Evolutionary conservation across 83 land plant genomes (phyloP).

Genomic region (Thuja plicata): DNA sequence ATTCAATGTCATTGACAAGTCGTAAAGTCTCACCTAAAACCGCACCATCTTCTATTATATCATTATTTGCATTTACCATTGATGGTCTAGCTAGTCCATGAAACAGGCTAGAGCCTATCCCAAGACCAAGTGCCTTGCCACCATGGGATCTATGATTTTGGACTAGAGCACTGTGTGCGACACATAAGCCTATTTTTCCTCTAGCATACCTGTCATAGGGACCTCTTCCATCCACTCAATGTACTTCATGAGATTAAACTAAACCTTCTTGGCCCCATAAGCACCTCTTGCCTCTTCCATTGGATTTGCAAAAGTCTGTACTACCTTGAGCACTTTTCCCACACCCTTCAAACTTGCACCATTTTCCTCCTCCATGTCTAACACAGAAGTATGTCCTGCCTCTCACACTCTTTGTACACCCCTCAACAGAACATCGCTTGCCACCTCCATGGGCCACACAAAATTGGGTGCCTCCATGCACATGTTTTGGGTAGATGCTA

Average conservation of each 20-base stretch:
- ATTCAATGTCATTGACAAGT: neutral
- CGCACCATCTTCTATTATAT: neutral
- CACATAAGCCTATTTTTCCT: constrained; percentile 75
- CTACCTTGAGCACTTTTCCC: constrained; percentile 90
- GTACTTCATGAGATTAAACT: constrained; percentile 26
- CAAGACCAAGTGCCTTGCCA: constrained; percentile 36
- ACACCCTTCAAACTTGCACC: constrained; percentile 73
- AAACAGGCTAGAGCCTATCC: constrained; percentile 22
- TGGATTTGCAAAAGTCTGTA: constrained; percentile 90
- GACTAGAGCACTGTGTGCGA: constrained; percentile 62
- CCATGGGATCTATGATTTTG: constrained; percentile 70
- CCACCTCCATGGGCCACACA: constrained; percentile 94
- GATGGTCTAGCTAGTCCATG: constrained; percentile 20
- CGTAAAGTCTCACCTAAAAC: neutral
- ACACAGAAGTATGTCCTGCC: constrained; percentile 81
- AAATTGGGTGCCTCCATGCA: constrained; percentile 81
- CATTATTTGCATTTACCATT: neutral
- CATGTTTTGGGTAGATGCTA: constrained; percentile 73
- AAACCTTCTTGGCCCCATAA: constrained; percentile 68
- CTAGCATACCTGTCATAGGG: constrained; percentile 74
- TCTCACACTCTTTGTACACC: constrained; percentile 85
- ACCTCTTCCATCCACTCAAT: constrained; percentile 10
- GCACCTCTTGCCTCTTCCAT: constrained; percentile 86
- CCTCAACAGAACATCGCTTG: constrained; percentile 75
- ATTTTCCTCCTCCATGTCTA: constrained; percentile 85